A percentile compares a stretch with the other conserved stretches of the same genome.
Conservation (phyloP, 1,284 basidiomycete genomes). For the Meripilus lineatus region DNA sequence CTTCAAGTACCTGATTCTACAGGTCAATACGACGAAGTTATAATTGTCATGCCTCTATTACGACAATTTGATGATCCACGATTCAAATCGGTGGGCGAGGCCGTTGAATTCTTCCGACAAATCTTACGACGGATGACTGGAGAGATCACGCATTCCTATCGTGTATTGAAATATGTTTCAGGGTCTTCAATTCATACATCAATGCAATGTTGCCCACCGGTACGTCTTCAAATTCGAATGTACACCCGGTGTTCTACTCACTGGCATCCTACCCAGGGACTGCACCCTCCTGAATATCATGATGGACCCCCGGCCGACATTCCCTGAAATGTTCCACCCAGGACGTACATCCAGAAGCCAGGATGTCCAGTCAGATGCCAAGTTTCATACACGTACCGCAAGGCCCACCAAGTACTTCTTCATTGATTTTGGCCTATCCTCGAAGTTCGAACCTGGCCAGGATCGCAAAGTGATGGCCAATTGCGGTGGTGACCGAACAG, state of each 20-base stretch:
- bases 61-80: conserved; percentile 17
- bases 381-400: too few species aligned
- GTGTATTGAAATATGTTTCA: background rate
- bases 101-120: conserved; percentile 24
- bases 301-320: conserved; percentile 15
- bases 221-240: background rate
- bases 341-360: too few species aligned
- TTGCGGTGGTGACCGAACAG: too few species aligned
- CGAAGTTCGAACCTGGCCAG: too few species aligned
- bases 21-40: conserved; percentile 3
- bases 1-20: conserved; percentile 16
- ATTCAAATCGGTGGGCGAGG: conserved; percentile 25
- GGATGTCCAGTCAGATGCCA: too few species aligned
- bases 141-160: background rate
- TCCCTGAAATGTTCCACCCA: conserved; percentile 22
- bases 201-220: conserved; percentile 7
- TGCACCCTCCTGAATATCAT: conserved; percentile 13
- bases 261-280: conserved; percentile 8
- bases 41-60: conserved; percentile 26
- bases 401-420: too few species aligned
- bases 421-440: too few species aligned
- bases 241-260: background rate
- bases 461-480: too few species aligned
- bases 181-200: conserved; percentile 8
- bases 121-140: conserved; percentile 27